phyloP scores from a whole-genome alignment of 2,329 filamentous ascomycete genomes.

The Sporothrix mexicana region DNA sequence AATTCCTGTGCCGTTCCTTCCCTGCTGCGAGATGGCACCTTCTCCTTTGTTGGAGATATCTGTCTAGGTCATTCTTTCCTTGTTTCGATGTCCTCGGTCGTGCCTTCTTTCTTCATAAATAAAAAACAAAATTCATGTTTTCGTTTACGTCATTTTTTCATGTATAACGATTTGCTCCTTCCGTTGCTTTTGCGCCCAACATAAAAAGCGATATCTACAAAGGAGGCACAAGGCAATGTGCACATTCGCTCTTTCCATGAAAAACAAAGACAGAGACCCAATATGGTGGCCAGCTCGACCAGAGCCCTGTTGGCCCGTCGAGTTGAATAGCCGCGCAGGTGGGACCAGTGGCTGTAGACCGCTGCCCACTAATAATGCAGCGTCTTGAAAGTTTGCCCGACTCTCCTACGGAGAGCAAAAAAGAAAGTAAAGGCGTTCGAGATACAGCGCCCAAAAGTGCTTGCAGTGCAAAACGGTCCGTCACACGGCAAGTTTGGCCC shows the following conservation, averaged over 20 bases:
- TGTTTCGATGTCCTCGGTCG: not conserved
- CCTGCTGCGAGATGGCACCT: not conserved
- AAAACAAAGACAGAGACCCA: not conserved
- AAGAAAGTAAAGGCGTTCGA: not conserved
- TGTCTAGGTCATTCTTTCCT: not conserved
- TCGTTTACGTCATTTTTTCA: not conserved
- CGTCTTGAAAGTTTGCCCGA: slow-evolving; percentile 21
- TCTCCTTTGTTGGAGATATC: not conserved
- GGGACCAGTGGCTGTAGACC: slow-evolving; percentile 12
- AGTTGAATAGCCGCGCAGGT: slow-evolving; percentile 33
- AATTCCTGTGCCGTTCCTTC: not conserved
- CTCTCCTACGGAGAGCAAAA: not conserved
- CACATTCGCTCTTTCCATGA: not conserved
- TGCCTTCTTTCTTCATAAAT: not conserved
- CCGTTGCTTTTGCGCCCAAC: not conserved
- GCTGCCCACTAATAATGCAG: slow-evolving; percentile 4
- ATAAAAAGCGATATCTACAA: not conserved
- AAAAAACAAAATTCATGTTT: no score
- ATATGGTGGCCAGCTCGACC: not conserved
- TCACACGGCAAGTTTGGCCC: not conserved
- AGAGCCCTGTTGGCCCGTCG: slow-evolving; percentile 3
- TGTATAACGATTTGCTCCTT: not conserved
- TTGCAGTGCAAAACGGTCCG: not conserved
- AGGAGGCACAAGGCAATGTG: not conserved
- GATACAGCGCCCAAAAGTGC: not conserved